A percentile compares a stretch with the other conserved stretches of the same genome.
Conservation (phyloP, 2,329 filamentous ascomycete genomes). For the Nigrospora sphaerica region DNA sequence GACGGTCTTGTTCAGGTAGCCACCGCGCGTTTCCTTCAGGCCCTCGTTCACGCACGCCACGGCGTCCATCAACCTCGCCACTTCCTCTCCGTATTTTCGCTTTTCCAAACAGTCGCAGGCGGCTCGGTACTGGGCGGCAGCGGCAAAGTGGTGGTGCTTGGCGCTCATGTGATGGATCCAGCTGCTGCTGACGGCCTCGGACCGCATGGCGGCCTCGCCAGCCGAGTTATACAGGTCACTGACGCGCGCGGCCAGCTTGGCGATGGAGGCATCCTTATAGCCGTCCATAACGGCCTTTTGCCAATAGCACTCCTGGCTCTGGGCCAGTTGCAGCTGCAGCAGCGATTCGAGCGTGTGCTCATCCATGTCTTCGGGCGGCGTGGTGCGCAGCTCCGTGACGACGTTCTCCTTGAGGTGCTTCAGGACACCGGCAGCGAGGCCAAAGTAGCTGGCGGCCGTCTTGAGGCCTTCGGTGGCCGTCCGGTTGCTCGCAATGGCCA, state of each 20-base stretch:
- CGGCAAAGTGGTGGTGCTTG: conserved; percentile 95
- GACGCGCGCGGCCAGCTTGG: conserved; percentile 81
- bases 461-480: conserved; percentile 78
- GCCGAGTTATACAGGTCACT: conserved; percentile 85
- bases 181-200: conserved; percentile 80
- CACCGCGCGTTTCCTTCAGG: conserved; percentile 67
- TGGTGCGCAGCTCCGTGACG: conserved; percentile 74
- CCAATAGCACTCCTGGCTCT: conserved; percentile 98
- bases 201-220: conserved; percentile 80
- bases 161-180: conserved; percentile 98
- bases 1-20: conserved; percentile 75
- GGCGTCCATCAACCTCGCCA: conserved; percentile 77
- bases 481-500: conserved; percentile 74
- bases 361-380: conserved; percentile 95
- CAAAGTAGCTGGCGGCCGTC: conserved; percentile 83
- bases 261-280: conserved; percentile 86
- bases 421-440: conserved; percentile 77
- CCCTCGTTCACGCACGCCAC: conserved; percentile 78
- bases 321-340: conserved; percentile 76
- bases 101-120: conserved; percentile 90
- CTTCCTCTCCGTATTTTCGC: conserved; percentile 89
- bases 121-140: conserved; percentile 86
- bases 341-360: conserved; percentile 76
- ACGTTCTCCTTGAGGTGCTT: conserved; percentile 68
- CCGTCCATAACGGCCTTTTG: conserved; percentile 92